Evolutionary conservation across 257 asterid species (phyloP).

Genomic region (Nicotiana benthamiana): DNA sequence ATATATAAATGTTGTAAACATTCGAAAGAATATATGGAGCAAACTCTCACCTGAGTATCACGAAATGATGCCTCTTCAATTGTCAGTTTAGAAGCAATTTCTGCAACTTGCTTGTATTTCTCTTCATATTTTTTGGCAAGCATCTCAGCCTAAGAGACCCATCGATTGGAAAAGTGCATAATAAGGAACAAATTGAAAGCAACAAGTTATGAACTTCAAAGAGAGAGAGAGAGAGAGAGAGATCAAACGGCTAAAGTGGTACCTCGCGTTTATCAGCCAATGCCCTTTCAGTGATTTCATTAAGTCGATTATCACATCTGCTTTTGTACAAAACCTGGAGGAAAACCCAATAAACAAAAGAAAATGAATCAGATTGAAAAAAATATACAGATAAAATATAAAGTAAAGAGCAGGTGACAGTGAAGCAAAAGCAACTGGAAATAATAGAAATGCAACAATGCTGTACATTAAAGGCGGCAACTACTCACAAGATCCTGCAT

Average conservation of each 20-base stretch:
- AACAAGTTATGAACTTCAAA: conserved; percentile 3
- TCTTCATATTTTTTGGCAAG: conserved; percentile 91
- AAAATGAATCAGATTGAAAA: conserved; percentile 6
- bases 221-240: not conserved
- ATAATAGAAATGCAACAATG: not conserved
- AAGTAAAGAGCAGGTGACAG: not conserved
- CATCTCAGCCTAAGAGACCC: conserved; percentile 61
- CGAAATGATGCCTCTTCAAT: conserved; percentile 95
- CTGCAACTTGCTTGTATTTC: conserved; percentile 87
- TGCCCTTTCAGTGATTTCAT: conserved; percentile 96
- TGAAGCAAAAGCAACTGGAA: not conserved
- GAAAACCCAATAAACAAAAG: conserved; percentile 7
- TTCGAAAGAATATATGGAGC: conserved; percentile 3
- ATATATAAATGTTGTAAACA: not conserved
- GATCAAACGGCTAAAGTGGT: conserved; percentile 11
- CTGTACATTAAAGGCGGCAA: not conserved
- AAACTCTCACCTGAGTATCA: conserved; percentile 56
- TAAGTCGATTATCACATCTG: conserved; percentile 95
- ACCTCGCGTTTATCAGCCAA: conserved; percentile 92
- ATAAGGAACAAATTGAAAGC: not conserved
- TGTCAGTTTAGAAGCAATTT: conserved; percentile 87
- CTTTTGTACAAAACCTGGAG: conserved; percentile 88
- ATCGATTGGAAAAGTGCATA: not conserved
- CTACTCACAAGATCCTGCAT: conserved; percentile 98
- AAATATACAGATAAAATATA: not conserved